Conservation (phyloP, 805 yeast species). For the Zygotorulaspora sp. region DNA sequence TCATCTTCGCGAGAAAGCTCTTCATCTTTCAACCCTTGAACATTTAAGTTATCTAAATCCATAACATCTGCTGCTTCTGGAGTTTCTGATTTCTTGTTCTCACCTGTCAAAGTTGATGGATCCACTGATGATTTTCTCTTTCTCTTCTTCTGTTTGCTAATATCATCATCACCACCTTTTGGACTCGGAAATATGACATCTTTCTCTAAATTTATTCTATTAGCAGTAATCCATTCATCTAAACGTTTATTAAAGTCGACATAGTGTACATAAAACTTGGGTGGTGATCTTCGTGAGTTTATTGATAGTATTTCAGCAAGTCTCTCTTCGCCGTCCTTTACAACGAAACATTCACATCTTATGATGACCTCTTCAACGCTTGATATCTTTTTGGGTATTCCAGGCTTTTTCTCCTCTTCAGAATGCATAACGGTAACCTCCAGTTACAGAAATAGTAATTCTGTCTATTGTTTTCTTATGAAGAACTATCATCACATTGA, state of each 20-base stretch:
- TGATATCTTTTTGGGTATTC: constrained; percentile 28
- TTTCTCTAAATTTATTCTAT: constrained; percentile 64
- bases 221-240: constrained; percentile 86
- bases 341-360: constrained; percentile 80
- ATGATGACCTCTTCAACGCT: constrained; percentile 50
- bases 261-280: constrained; percentile 87
- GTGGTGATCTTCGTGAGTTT: constrained; percentile 68
- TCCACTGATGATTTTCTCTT: constrained; percentile 32
- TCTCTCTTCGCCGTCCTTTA: constrained; percentile 74
- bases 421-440: no score
- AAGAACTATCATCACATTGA: no score
- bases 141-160: constrained; percentile 31
- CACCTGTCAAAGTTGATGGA: constrained; percentile 8
- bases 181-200: constrained; percentile 71
- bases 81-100: constrained; percentile 20
- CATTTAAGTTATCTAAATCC: constrained; percentile 81
- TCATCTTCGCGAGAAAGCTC: constrained; percentile 85
- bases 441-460: no score
- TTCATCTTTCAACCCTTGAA: constrained; percentile 70
- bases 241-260: constrained; percentile 91
- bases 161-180: constrained; percentile 45
- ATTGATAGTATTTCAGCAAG: constrained; percentile 81
- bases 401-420: constrained; percentile 26
- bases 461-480: no score
- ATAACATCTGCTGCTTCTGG: constrained; percentile 54